A percentile compares a stretch with the other conserved stretches of the same genome.
phyloP scores from a whole-genome alignment of 148 eudicot genomes.

The Tetragonia tetragonoides region DNA sequence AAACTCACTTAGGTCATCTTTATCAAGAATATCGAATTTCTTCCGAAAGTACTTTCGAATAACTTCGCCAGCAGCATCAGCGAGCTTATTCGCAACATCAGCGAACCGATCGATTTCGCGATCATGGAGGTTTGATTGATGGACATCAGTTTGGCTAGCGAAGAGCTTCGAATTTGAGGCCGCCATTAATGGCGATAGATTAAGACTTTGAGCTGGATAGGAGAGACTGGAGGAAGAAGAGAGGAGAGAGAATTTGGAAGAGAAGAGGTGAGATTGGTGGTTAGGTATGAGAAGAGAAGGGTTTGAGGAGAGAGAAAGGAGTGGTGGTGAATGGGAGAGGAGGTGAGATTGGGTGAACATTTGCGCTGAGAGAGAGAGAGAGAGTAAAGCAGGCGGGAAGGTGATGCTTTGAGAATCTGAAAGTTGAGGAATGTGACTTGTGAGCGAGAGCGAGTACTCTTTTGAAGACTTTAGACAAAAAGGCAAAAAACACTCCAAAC shows the following conservation, averaged over 20 bases:
- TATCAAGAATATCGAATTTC: conserved; percentile 66
- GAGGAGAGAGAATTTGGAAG: conserved; percentile 14
- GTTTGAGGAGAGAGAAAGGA: conserved; percentile 18
- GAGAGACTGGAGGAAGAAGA: conserved; percentile 8
- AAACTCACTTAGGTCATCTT: conserved; percentile 70
- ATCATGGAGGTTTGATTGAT: conserved; percentile 12
- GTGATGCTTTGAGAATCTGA: not conserved
- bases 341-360: conserved; percentile 34
- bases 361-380: conserved; percentile 15
- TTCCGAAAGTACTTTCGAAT: conserved; percentile 78
- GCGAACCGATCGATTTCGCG: conserved; percentile 52
- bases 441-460: not conserved
- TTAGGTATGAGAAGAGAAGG: conserved; percentile 7
- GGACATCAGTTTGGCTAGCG: not conserved
- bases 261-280: conserved; percentile 11
- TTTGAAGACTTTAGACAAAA: too few species aligned
- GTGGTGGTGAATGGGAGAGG: conserved; percentile 24
- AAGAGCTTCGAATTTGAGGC: conserved; percentile 23
- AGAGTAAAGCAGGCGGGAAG: not conserved
- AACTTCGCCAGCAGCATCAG: conserved; percentile 84
- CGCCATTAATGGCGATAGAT: conserved; percentile 26
- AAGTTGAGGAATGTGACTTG: not conserved
- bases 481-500: too few species aligned
- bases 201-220: conserved; percentile 9
- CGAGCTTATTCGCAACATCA: conserved; percentile 51